Evolutionary conservation across 192 early-diverging fungal species (phyloP), one percentile per base, ranked within the genome.

Genomic region (Coemansia sp.): DNA sequence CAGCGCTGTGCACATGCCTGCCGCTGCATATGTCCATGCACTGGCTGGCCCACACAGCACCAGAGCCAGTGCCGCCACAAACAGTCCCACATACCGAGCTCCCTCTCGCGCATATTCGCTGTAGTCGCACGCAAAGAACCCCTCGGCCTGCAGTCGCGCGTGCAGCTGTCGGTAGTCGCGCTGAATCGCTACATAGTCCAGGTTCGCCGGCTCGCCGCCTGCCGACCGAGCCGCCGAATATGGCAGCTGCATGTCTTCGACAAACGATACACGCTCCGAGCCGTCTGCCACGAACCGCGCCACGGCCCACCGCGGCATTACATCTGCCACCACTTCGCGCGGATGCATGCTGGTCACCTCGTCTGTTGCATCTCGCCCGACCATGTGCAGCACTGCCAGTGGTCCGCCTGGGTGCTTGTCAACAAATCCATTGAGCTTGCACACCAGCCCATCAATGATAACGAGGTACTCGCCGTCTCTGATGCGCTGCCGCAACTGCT

Each of bases 391-490:
- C 43, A 98, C 87, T 55, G 91, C 92, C n/a, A 95, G 82, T 43
- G 89, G 88, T 26, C 96, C 96, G 52, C 96, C 96, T 0, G 96
- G 96, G 67, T 98, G 96, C 63, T 84, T 85, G 69, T 88, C 85
- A 67, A 90, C 79, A 78, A 89, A 90, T 29, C 79, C 75, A 85
- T 93, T 86, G 17, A 95, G 83, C 74, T 92, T 90, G 86, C 94
- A 95, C 60, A 96, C 94, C 72, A 93, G 92, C 59, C 86, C 83
- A 39, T 90, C 84, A 62, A 91, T 90, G 26, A 98, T 87, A 63
- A 98, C 89, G 51, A 96, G 76, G 45, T 85, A 83, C 78, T 96
- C 89, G n/a, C 92, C 92, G 50, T 69, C 35, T 38, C 55, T 57
- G 22, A 82, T 65, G 52, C 74, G 72, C 59, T 65, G 25, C 22